phyloP scores from a whole-genome alignment of 148 eudicot species.

The Dysphania ambrosioides region DNA sequence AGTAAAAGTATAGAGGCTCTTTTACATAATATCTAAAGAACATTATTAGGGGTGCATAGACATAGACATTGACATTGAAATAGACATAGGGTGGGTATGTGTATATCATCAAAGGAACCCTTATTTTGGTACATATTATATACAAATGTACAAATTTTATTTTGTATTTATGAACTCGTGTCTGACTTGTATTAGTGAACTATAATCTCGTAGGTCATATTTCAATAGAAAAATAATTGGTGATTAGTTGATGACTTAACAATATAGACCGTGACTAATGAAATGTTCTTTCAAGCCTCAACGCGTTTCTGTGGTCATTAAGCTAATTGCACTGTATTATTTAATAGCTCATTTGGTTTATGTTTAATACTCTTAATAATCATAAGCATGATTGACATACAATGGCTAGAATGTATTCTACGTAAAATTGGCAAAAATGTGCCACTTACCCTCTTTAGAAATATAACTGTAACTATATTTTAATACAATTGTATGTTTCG shows the following conservation, averaged over 20 bases:
- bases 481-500: background rate
- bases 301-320: slow-evolving; percentile 27
- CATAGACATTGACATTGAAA: too few relatives aligned
- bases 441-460: slow-evolving; percentile 9
- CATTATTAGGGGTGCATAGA: too few relatives aligned
- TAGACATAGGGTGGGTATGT: too few relatives aligned
- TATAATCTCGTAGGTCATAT: background rate
- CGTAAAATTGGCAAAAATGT: background rate
- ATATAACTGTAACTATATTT: background rate
- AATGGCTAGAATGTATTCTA: background rate
- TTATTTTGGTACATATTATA: too few relatives aligned
- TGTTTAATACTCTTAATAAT: background rate
- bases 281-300: slow-evolving; percentile 11
- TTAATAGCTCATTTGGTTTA: background rate
- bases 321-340: background rate
- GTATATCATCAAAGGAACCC: too few relatives aligned
- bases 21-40: too few relatives aligned
- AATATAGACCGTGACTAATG: slow-evolving; percentile 10
- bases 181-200: background rate
- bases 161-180: background rate
- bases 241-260: background rate
- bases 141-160: background rate
- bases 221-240: slow-evolving; percentile 15
- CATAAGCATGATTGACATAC: background rate
- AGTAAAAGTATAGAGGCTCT: too few relatives aligned